A percentile compares a stretch with the other conserved stretches of the same genome.
Conservation (phyloP, 495 filamentous ascomycete species). For the Lasiosphaeriaceae sp. region DNA sequence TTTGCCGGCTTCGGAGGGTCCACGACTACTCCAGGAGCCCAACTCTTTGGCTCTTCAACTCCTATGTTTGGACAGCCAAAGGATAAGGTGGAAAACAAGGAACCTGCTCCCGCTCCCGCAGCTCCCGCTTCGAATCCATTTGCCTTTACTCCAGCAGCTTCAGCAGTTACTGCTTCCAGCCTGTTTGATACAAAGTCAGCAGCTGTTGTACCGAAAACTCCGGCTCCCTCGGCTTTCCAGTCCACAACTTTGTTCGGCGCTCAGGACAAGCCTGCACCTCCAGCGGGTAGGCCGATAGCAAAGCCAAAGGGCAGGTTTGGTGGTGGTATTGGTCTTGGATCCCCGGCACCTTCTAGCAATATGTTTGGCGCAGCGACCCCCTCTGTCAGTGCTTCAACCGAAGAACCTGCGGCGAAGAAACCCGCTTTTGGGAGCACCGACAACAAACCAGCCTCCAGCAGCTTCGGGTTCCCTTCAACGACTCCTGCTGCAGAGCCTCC, state of each 20-base stretch:
- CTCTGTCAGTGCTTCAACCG: constrained; percentile 10
- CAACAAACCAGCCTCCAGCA: constrained; percentile 21
- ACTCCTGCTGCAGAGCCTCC: constrained; percentile 11
- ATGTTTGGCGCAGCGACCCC: constrained; percentile 28
- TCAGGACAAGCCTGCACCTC: constrained; percentile 27
- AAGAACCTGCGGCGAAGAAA: constrained; percentile 22
- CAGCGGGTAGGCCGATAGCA: constrained; percentile 18
- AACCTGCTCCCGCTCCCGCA: constrained; percentile 10
- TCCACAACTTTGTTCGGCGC: constrained; percentile 44
- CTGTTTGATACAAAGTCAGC: constrained; percentile 21
- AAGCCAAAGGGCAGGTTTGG: constrained; percentile 29
- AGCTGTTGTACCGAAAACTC: constrained; percentile 10
- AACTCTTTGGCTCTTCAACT: constrained; percentile 17
- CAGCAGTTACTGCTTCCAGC: constrained; percentile 11
- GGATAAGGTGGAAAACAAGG: constrained; percentile 16
- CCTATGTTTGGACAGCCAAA: constrained; percentile 18
- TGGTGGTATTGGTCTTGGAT: constrained; percentile 21
- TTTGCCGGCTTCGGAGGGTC: constrained; percentile 24
- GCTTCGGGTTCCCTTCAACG: constrained; percentile 15
- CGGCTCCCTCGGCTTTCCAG: constrained; percentile 31
- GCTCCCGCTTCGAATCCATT: constrained; percentile 13
- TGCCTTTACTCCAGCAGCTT: too few relatives aligned
- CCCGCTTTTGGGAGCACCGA: constrained; percentile 21
- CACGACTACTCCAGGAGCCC: constrained; percentile 7
- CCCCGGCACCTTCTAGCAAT: constrained; percentile 20